These are phyloP conservation scores for Hymenoscyphus occultus DNA, from an alignment of 2,329 filamentous ascomycete species.

Conservation along the genomic window DNA sequence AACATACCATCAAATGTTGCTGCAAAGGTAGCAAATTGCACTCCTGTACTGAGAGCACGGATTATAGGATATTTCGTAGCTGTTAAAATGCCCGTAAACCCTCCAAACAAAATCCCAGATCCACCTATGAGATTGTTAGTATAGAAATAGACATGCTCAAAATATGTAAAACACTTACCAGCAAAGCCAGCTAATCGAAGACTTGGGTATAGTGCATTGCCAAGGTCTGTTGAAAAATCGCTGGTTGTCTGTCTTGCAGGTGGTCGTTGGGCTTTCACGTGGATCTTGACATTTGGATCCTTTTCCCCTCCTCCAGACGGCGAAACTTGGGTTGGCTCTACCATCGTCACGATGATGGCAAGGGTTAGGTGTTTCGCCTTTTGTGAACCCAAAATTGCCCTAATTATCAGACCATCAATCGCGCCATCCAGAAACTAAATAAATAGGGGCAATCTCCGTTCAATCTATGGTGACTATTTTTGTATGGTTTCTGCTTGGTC, in stretches of 20 bases:
- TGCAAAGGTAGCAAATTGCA: conserved; percentile 80
- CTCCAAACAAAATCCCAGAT: conserved; percentile 61
- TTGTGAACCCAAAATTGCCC: neutral
- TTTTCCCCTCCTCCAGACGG: neutral
- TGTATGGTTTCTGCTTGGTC: neutral
- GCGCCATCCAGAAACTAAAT: neutral
- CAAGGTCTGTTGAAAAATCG: conserved; percentile 26
- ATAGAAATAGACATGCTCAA: neutral
- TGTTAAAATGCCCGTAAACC: conserved; percentile 68
- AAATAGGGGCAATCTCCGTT: neutral
- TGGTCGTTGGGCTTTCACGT: neutral
- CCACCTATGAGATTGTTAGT: conserved; percentile 45
- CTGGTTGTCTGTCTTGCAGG: neutral
- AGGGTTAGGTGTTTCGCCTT: neutral
- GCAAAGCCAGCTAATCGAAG: conserved; percentile 58
- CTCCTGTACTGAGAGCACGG: conserved; percentile 68
- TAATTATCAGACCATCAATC: neutral
- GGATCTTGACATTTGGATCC: neutral
- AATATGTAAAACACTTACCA: conserved; percentile 43
- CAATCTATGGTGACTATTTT: neutral
- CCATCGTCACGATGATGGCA: neutral
- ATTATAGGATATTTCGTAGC: conserved; percentile 60
- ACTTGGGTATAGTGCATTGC: conserved; percentile 48
- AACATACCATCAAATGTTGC: conserved; percentile 70
- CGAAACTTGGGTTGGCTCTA: neutral